Conservation (phyloP, 1,284 basidiomycete species). For the Filobasidium uniguttulatum region DNA sequence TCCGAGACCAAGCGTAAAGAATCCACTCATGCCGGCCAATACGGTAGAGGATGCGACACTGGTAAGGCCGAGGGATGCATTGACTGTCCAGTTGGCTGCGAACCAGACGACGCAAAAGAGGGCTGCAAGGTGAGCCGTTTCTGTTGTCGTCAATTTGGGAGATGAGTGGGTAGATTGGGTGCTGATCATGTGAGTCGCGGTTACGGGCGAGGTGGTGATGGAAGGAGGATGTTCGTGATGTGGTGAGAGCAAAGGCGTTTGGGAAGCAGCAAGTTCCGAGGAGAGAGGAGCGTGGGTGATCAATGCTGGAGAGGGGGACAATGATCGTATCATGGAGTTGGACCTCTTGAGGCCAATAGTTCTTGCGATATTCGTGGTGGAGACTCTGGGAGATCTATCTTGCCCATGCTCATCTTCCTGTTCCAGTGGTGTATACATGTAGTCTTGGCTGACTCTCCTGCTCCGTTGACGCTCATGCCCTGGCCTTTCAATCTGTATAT, state of each 20-base stretch:
- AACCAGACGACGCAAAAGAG: conserved; percentile 80
- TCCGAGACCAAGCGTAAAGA: conserved; percentile 84
- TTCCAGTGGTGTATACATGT: conserved; percentile 2
- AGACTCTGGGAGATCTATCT: conserved; percentile 7
- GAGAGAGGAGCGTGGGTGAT: conserved; percentile 3
- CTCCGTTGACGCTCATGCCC: too few species aligned
- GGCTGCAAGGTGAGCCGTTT: conserved; percentile 64
- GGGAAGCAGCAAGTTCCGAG: too few species aligned
- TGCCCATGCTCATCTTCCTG: neutral
- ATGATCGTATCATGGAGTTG: conserved; percentile 13
- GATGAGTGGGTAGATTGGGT: too few species aligned
- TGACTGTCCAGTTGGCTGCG: conserved; percentile 77
- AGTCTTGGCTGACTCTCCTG: conserved; percentile 10
- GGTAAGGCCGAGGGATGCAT: conserved; percentile 66
- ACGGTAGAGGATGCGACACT: conserved; percentile 85
- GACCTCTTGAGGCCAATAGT: conserved; percentile 3
- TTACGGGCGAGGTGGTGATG: conserved; percentile 5
- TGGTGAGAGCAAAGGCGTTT: neutral
- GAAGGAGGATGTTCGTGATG: neutral
- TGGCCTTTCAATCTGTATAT: too few species aligned
- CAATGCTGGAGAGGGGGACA: conserved; percentile 14
- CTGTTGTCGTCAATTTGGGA: conserved; percentile 47
- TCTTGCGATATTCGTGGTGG: conserved; percentile 7
- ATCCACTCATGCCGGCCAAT: conserved; percentile 75
- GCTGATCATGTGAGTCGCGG: neutral